Base-by-base conservation (phyloP, 352 stramenopile species). In the Phytophthora cryptogea region DNA sequence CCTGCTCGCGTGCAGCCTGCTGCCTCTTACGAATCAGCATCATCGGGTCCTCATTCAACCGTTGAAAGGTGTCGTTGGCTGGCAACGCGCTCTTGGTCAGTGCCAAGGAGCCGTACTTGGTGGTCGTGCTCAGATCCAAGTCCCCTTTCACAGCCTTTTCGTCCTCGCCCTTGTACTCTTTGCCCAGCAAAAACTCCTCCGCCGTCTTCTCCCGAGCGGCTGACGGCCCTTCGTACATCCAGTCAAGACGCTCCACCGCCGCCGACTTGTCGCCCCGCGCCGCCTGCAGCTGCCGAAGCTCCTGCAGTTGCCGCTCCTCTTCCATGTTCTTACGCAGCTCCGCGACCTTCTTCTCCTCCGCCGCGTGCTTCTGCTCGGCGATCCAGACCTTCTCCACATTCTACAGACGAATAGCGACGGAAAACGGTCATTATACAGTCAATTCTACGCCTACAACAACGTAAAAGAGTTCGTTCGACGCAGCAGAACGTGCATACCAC, bases 381-480 rank as follows among this genome's bases (percentile, higher is more conserved):
- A 98, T 85, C 96, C 95, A 98, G 41, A 99, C 96, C 72, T 98
- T 98, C 83, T 99, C 96, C 50, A 98, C 92, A 90, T 99, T 99
- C 76, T 97, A 30, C 30, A 40, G 26, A 67, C 14, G 9, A 39
- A 41, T 32, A 53, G n/a, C 56, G 27, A 71, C 7, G 55, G 39
- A 63, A 32, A 43, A 39, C 44, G 14, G 9, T 48, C 30, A 59
- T 47, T 51, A 16, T 14, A 44, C 9, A 33, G 11, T 32, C 20
- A 41, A 13, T 51, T 64, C 30, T 32, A 28, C 11, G 2, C 13
- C 7, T 28, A 42, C 10, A 39, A 39, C 4, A 1, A 33, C 16
- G 28, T 52, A 16, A 35, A 16, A 43, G 32, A 7, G 37, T 23
- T 51, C 16, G 11, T 46, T 52, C 16, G 1, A 23, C 33, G 42